Base-by-base conservation (phyloP, 257 asterid genomes). In the Lavandula angustifolia region DNA sequence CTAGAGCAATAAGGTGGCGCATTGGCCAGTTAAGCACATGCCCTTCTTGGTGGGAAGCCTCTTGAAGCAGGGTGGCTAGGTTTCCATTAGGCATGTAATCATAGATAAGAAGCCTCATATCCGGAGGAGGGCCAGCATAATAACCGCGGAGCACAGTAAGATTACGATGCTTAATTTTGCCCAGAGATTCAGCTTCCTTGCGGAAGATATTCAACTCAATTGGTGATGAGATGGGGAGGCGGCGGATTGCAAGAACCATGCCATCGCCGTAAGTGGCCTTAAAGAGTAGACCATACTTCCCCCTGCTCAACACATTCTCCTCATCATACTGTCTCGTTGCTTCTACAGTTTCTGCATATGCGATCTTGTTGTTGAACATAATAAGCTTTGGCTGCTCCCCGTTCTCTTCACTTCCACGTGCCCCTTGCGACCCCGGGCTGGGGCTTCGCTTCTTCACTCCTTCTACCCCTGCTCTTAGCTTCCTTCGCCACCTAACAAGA, bases 51-150 rank as follows among this genome's bases (percentile, higher is more conserved):
- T 89, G 95, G 1, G 90, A 79, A 9, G 97, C 97, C 42, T 89
- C 97, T 66, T 87, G 95, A 51, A 89, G 95, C 6, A 89, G 70
- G 0, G 95, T 87, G 51, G 83, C 89, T 2, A 89, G 64, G 63
- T 85, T 89, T 48, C 96, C 96, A 12, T 89, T 89, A 2, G 95
- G 96, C 96, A 89, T 89, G 84, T 89, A 89, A 22, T 89, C 96
- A 13, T 86, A 87, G 6, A 87, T 74, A 10, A 89, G 80, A 27
- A 89, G 86, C 1, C 95, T 73, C 75, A 76, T 79, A 13, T 89
- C 87, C 0, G 96, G 83, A 37, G 96, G 96, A 0, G 96, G 94
- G 0, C 96, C 95, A 0, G 91, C 82, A 34, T 89, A 89, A 54
- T 87, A 89, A 12, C 97, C 97, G 0, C 97, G 87, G 31, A 89